A percentile compares a stretch with the other conserved stretches of the same genome.
phyloP scores from a whole-genome alignment of 345 rosid species.

The Nasturtium officinale region DNA sequence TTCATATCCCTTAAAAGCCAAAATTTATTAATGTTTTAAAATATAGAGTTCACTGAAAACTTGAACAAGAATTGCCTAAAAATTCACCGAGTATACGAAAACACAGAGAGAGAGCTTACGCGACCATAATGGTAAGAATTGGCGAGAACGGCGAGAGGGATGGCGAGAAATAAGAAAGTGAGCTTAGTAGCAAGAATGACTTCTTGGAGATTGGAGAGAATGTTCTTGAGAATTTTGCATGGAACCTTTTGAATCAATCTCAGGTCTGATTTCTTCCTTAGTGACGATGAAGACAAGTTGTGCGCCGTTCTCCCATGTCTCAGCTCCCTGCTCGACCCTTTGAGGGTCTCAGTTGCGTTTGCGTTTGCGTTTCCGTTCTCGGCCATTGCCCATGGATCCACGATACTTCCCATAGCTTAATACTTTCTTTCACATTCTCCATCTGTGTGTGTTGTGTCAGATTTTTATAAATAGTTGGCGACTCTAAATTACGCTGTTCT shows the following conservation, averaged over 20 bases:
- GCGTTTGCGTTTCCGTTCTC: conserved; percentile 54
- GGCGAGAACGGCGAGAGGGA: conserved; percentile 76
- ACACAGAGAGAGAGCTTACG: conserved; percentile 46
- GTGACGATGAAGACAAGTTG: conserved; percentile 81
- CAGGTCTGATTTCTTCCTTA: conserved; percentile 79
- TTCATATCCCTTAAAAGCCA: not conserved
- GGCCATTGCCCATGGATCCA: conserved; percentile 54
- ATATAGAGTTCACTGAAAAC: not conserved
- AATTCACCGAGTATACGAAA: not conserved
- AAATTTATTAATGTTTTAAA: not conserved
- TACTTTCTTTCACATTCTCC: not conserved
- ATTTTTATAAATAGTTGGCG: conserved; percentile 29
- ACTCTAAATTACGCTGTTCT: not conserved
- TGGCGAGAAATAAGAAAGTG: conserved; percentile 70
- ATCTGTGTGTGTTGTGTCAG: conserved; percentile 25
- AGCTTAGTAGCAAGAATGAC: conserved; percentile 87
- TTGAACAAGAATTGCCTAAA: not conserved
- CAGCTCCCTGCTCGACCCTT: conserved; percentile 60
- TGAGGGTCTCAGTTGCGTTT: conserved; percentile 39
- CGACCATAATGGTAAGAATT: conserved; percentile 55
- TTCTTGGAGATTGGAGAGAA: conserved; percentile 75
- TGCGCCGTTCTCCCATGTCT: conserved; percentile 76
- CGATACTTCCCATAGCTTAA: conserved; percentile 28
- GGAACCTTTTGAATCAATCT: conserved; percentile 61
- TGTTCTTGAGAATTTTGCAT: conserved; percentile 47